Percentiles rank a stretch among this genome's conserved stretches.
Evolutionary conservation across 2,329 filamentous ascomycete species (phyloP).

Genomic region (Grosmannia penicillata): DNA sequence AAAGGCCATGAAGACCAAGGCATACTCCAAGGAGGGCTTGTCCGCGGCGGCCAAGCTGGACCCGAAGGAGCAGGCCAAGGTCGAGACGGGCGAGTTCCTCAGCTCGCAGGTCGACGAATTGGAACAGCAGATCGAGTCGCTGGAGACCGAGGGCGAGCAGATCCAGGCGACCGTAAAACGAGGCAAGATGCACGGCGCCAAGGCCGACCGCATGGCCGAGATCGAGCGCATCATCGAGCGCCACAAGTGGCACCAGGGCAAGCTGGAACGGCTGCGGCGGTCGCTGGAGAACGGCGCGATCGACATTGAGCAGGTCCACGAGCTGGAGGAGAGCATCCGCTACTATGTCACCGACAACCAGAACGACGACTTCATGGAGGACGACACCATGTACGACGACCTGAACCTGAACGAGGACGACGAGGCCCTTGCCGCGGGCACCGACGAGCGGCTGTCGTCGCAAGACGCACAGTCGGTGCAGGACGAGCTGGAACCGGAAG

Average conservation of each 20-base stretch:
- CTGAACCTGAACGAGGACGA: slow-evolving; percentile 87
- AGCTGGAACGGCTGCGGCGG: slow-evolving; percentile 79
- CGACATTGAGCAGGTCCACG: slow-evolving; percentile 73
- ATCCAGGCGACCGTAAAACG: slow-evolving; percentile 88
- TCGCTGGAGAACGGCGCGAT: slow-evolving; percentile 86
- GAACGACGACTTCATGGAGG: slow-evolving; percentile 81
- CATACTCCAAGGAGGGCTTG: slow-evolving; percentile 94
- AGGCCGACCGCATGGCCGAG: slow-evolving; percentile 76
- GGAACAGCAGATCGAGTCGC: slow-evolving; percentile 80
- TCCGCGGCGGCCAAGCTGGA: slow-evolving; percentile 86
- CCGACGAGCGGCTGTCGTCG: slow-evolving; percentile 81
- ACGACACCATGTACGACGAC: slow-evolving; percentile 91
- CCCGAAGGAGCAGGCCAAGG: slow-evolving; percentile 93
- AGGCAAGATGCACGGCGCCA: slow-evolving; percentile 72
- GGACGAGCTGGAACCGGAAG: slow-evolving; percentile 58
- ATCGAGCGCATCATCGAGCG: slow-evolving; percentile 74
- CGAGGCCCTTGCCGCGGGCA: slow-evolving; percentile 68
- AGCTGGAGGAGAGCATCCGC: slow-evolving; percentile 80
- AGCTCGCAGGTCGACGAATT: slow-evolving; percentile 80
- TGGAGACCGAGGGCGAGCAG: slow-evolving; percentile 79
- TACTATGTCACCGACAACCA: slow-evolving; percentile 90
- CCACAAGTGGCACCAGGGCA: slow-evolving; percentile 93
- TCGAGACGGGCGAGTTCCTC: slow-evolving; percentile 77
- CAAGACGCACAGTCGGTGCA: slow-evolving; percentile 88
- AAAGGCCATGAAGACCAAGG: slow-evolving; percentile 99